Conservation (phyloP, 73 alveolate species). For the Loxodes magnus region DNA sequence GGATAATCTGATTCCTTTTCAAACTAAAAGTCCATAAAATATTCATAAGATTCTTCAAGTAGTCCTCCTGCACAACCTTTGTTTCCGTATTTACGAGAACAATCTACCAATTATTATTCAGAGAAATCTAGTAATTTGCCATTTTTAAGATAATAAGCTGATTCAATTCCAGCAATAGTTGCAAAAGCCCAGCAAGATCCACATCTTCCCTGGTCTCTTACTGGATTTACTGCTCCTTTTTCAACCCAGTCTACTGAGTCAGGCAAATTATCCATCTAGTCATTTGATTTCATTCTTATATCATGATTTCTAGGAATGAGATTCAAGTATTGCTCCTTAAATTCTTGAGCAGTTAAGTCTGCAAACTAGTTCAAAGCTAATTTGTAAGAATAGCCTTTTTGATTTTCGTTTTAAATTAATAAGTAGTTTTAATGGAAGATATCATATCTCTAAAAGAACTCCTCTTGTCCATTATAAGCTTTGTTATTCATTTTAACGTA, state of each 20-base stretch:
- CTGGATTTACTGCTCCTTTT: conserved; percentile 14
- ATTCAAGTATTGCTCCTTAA: background rate
- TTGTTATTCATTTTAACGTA: too few relatives aligned
- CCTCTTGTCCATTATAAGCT: too few relatives aligned
- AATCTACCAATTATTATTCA: conserved; percentile 44
- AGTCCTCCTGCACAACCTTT: conserved; percentile 46
- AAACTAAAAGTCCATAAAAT: too few relatives aligned
- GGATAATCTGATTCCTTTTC: too few relatives aligned
- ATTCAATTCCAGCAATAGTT: conserved; percentile 21
- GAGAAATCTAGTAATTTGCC: conserved; percentile 20
- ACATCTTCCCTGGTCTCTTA: conserved; percentile 37
- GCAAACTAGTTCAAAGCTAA: background rate
- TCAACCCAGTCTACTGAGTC: conserved; percentile 25
- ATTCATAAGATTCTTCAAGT: background rate
- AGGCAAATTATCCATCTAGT: background rate
- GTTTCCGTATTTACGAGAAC: conserved; percentile 24
- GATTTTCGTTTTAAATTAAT: too few relatives aligned
- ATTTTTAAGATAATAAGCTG: conserved; percentile 1
- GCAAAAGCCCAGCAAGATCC: conserved; percentile 60
- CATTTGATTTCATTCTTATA: background rate
- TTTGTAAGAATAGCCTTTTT: too few relatives aligned
- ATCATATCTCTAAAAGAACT: too few relatives aligned
- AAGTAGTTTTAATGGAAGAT: background rate
- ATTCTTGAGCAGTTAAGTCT: conserved; percentile 4
- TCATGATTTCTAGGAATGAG: background rate